These are phyloP conservation scores for Malassezia restricta DNA, from an alignment of 1,284 basidiomycete species.

Conservation along the genomic window DNA sequence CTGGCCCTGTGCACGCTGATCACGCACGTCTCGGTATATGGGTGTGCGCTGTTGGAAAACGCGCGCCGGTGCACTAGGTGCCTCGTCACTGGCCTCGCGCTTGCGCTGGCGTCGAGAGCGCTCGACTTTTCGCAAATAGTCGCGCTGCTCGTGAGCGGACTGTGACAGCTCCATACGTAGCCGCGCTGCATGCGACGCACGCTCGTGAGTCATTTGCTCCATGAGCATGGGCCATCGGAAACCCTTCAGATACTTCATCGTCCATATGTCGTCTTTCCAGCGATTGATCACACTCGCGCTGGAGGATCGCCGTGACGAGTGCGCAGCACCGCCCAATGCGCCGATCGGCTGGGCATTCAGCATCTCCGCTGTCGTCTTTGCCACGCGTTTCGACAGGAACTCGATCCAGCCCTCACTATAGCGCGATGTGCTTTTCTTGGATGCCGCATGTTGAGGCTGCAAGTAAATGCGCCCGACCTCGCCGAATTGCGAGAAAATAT, in stretches of 20 bases:
- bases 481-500: conserved; percentile 49
- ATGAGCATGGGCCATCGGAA: conserved; percentile 99
- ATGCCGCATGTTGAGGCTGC: conserved; percentile 21
- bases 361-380: conserved; percentile 80
- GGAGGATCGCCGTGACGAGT: conserved; percentile 10
- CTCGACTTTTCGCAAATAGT: conserved; percentile 89
- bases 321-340: conserved; percentile 20
- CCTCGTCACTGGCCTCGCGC: conserved; percentile 56
- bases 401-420: conserved; percentile 98
- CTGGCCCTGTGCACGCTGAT: conserved; percentile 18
- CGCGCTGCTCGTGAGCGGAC: conserved; percentile 74
- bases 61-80: conserved; percentile 19
- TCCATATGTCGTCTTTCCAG: conserved; percentile 97
- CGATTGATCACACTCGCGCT: conserved; percentile 30
- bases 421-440: conserved; percentile 52
- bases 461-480: conserved; percentile 41
- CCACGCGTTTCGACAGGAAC: conserved; percentile 83
- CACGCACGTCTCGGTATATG: conserved; percentile 33
- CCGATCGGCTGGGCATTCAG: conserved; percentile 88
- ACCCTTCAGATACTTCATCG: conserved; percentile 93
- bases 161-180: conserved; percentile 84
- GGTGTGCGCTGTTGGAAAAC: conserved; percentile 37
- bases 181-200: conserved; percentile 72
- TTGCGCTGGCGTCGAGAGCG: conserved; percentile 80
- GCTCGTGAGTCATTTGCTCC: conserved; percentile 93